phyloP scores from a whole-genome alignment of 345 rosid genomes.

The Diplotaxis tenuifolia region DNA sequence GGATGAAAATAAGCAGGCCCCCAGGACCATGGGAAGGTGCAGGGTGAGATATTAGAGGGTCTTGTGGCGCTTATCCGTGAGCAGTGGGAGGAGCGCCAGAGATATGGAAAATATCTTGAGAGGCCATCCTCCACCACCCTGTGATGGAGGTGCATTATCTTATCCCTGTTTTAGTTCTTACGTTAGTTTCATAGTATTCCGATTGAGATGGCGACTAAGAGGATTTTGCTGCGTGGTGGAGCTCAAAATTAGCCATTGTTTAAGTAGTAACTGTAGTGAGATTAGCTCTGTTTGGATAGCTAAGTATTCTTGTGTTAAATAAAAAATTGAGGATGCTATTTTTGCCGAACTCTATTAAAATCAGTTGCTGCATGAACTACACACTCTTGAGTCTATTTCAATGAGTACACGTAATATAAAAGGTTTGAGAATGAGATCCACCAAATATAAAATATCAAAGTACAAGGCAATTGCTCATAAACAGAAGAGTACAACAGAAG shows the following conservation, averaged over 20 bases:
- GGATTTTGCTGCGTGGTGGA: no score
- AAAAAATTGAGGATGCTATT: slow-evolving; percentile 1
- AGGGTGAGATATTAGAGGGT: slow-evolving; percentile 97
- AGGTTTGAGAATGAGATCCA: not conserved
- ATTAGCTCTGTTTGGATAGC: slow-evolving; percentile 4
- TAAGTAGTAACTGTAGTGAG: slow-evolving; percentile 10
- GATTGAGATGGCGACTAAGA: no score
- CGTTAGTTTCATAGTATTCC: slow-evolving; percentile 3
- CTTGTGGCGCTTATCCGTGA: slow-evolving; percentile 93
- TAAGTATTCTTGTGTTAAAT: slow-evolving; percentile 19
- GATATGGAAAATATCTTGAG: slow-evolving; percentile 74
- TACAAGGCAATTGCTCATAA: slow-evolving; percentile 9
- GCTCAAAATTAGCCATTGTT: not conserved
- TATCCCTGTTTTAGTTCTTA: slow-evolving; percentile 10
- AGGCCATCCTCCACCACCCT: slow-evolving; percentile 62
- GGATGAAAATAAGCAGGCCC: slow-evolving; percentile 52
- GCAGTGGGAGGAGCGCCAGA: slow-evolving; percentile 69
- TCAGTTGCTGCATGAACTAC: not conserved
- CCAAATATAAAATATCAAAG: not conserved
- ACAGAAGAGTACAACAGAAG: not conserved
- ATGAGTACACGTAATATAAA: not conserved
- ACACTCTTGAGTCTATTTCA: not conserved
- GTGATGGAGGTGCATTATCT: slow-evolving; percentile 59
- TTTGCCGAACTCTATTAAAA: not conserved
- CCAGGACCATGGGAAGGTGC: slow-evolving; percentile 73